Evolutionary conservation across 805 yeast species (phyloP), one percentile per base, ranked within the genome.

Genomic region (Pichia californica): DNA sequence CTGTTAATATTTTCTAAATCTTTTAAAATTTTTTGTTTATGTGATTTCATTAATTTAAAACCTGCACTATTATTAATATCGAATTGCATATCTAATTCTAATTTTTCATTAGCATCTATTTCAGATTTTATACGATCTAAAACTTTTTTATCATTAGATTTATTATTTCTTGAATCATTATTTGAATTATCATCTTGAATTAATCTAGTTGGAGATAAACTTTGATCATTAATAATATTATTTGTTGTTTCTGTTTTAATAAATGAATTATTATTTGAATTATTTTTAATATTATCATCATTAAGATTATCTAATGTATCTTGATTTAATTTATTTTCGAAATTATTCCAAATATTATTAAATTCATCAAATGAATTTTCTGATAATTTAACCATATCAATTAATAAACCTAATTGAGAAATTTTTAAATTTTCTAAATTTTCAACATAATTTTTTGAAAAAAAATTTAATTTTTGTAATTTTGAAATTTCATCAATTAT

Each of bases 401-500:
- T 52, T 20, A 73, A 64, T 28, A 79, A 57, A 30, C 64, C 68
- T 16, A 71, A 51, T 52, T 87, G 94, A n/a, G 79, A 67, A 10
- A 58, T 54, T 48, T 85, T 76, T 34, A 84, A 64, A 35, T 69
- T 64, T n/a, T 60, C 58, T 40, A 87, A 61, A 36, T 77, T 77
- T 7, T 64, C 61, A 15, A 70, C 67, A 56, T 81, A 83, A 33
- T 66, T 59, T 5, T 63, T 67, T 43, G 74, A 74, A 55, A 79
- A 79, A 54, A 68, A 74, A n/a, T 72, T 69, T 33, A 70, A 71
- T 38, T 61, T 71, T 50, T 54, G 77, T 68, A 82, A 70, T 40
- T 68, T 69, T 44, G 75, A 74, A 7, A 88, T 93, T 50, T 86
- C 95, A 50, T 87, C 89, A 49, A 91, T 69, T 0, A 85, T 82